These are phyloP conservation scores for Dalbergia cochinchinensis DNA, from an alignment of 306 rosid species.

Conservation along the genomic window DNA sequence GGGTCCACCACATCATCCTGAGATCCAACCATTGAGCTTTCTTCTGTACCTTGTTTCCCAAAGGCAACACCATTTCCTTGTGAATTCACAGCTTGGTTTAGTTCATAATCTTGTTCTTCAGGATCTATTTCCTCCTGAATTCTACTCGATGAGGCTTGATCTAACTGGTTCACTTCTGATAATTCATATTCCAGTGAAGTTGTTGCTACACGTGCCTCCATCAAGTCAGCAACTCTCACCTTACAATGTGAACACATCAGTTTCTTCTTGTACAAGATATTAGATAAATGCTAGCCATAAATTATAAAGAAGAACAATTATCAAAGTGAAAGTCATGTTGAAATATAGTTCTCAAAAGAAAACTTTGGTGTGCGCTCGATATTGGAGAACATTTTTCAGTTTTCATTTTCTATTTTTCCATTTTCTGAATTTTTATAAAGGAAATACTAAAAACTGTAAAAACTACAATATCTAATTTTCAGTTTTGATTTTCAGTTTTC, in stretches of 20 bases:
- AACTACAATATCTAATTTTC: too few relatives aligned
- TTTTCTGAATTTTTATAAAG: too few relatives aligned
- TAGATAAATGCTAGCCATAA: not conserved
- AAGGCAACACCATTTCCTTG: slow-evolving; percentile 68
- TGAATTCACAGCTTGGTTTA: slow-evolving; percentile 49
- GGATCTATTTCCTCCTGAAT: slow-evolving; percentile 52
- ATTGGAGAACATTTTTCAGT: too few relatives aligned
- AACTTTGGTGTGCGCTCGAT: not conserved
- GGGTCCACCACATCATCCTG: slow-evolving; percentile 45
- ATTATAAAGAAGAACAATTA: slow-evolving; percentile 15
- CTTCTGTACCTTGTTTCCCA: slow-evolving; percentile 57
- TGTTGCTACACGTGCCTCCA: slow-evolving; percentile 49
- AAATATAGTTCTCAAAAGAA: slow-evolving; percentile 28
- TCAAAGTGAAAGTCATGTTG: slow-evolving; percentile 5
- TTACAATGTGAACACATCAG: slow-evolving; percentile 48
- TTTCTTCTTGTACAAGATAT: slow-evolving; percentile 40
- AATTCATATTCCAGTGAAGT: slow-evolving; percentile 49
- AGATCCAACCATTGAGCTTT: slow-evolving; percentile 42
- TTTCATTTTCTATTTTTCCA: too few relatives aligned
- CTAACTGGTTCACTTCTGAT: slow-evolving; percentile 55
- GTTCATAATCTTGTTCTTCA: slow-evolving; percentile 49
- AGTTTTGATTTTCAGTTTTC: too few relatives aligned
- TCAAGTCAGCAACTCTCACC: slow-evolving; percentile 79
- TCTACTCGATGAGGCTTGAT: slow-evolving; percentile 47
- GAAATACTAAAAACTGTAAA: too few relatives aligned